A percentile compares a stretch with the other conserved stretches of the same genome.
Evolutionary conservation across 2,329 filamentous ascomycete species (phyloP).

Genomic region (Trichoderma gracile): DNA sequence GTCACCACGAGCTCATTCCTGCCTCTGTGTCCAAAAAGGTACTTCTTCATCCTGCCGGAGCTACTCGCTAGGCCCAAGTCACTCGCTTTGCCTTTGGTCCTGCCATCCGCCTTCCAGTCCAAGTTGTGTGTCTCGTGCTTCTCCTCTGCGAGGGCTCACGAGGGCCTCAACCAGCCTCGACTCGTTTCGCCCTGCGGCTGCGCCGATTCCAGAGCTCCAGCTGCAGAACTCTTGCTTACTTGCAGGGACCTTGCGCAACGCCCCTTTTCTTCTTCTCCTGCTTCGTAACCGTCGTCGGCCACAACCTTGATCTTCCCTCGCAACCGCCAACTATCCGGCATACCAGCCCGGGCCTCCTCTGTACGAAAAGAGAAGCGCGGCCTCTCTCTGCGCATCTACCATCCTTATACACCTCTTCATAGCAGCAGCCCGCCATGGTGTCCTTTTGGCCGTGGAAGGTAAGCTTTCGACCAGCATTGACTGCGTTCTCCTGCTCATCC

Average conservation of each 20-base stretch:
- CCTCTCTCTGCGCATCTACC: not conserved
- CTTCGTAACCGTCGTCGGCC: not conserved
- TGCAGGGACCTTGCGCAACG: not conserved
- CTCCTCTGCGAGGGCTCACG: conserved; percentile 18
- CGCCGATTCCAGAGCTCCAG: conserved; percentile 10
- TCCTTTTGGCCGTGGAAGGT: conserved; percentile 86
- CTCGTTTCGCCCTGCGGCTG: conserved; percentile 5
- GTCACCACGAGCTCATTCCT: conserved; percentile 23
- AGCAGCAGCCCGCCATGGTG: conserved; percentile 60
- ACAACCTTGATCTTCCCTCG: not conserved
- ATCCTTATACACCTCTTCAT: not conserved
- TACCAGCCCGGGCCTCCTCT: no score
- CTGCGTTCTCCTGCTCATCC: not conserved
- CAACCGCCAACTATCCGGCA: no score
- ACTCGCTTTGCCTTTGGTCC: not conserved
- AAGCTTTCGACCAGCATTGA: conserved; percentile 33
- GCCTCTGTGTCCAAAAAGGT: conserved; percentile 17
- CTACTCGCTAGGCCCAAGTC: conserved; percentile 8
- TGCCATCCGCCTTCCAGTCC: not conserved
- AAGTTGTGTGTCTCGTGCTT: conserved; percentile 14
- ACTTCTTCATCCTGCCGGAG: not conserved
- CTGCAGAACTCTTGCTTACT: not conserved
- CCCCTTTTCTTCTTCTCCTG: not conserved
- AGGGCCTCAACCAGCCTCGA: conserved; percentile 17
- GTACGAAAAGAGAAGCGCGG: no score